A percentile compares a stretch with the other conserved stretches of the same genome.
Evolutionary conservation across 208 protist genomes (phyloP).

Genomic region (Leishmania turanica): DNA sequence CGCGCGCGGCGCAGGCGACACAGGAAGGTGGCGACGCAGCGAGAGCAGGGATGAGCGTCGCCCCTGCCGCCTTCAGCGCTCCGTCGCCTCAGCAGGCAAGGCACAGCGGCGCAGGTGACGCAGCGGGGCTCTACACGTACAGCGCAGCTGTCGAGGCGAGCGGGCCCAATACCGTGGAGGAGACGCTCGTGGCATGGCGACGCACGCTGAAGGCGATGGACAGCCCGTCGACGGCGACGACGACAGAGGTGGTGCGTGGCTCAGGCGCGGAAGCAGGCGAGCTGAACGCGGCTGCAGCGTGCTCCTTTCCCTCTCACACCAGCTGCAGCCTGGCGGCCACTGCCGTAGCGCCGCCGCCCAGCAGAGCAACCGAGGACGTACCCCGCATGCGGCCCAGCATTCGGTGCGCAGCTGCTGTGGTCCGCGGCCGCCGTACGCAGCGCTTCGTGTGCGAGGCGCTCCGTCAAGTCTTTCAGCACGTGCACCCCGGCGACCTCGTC

Average conservation of each 20-base stretch:
- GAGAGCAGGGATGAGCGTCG: neutral
- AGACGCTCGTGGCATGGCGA: slow-evolving; percentile 15
- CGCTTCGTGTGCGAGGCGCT: slow-evolving; percentile 15
- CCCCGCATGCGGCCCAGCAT: slow-evolving; percentile 13
- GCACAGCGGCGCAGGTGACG: neutral
- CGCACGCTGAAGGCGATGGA: slow-evolving; percentile 13
- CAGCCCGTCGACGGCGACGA: neutral
- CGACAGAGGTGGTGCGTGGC: neutral
- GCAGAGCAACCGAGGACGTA: no score
- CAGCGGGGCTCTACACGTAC: slow-evolving; percentile 16
- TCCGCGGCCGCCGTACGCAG: slow-evolving; percentile 6
- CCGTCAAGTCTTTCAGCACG: slow-evolving; percentile 14
- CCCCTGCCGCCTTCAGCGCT: neutral
- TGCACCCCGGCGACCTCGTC: slow-evolving; percentile 20
- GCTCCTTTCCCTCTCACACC: neutral
- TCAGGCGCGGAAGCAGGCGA: neutral
- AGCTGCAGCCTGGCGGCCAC: neutral
- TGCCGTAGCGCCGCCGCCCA: neutral
- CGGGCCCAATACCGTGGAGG: neutral
- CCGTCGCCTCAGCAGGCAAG: neutral
- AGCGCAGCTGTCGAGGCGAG: slow-evolving; percentile 17
- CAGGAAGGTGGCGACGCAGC: neutral
- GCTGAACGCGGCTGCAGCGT: neutral
- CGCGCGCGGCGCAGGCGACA: neutral
- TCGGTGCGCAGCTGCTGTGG: slow-evolving; percentile 1